Conservation (phyloP, 768 basidiomycete species). For the Sporobolomyces pararoseus region DNA sequence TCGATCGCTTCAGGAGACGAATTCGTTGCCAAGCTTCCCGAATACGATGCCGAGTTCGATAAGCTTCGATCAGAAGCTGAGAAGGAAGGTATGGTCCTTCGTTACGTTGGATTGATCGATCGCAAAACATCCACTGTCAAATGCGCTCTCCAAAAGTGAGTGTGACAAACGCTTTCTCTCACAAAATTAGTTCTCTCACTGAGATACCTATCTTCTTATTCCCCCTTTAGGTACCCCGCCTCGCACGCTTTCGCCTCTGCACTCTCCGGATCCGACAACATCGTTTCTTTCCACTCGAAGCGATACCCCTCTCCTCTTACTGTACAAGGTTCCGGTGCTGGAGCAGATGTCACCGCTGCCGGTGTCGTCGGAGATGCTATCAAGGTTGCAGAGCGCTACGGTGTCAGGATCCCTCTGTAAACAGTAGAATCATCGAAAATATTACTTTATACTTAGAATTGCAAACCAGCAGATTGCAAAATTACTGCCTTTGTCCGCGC, state of each 20-base stretch:
- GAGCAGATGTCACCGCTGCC: constrained; percentile 98
- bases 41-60: constrained; percentile 75
- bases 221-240: constrained; percentile 65
- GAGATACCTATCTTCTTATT: not conserved
- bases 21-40: constrained; percentile 72
- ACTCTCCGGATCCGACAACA: constrained; percentile 93
- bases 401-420: constrained; percentile 33
- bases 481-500: not conserved
- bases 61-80: constrained; percentile 72
- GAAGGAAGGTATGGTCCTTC: constrained; percentile 73
- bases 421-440: not conserved
- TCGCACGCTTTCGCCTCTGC: constrained; percentile 94
- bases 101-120: constrained; percentile 94
- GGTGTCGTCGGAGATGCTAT: constrained; percentile 87
- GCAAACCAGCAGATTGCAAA: not conserved
- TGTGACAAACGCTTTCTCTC: constrained; percentile 22
- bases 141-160: constrained; percentile 84
- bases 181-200: too few relatives aligned
- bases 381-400: constrained; percentile 50
- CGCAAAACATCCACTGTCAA: constrained; percentile 66
- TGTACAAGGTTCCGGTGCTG: constrained; percentile 92
- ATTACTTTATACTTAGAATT: not conserved
- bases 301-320: constrained; percentile 87
- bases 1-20: constrained; percentile 69
- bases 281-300: constrained; percentile 93